Evolutionary conservation across 805 yeast genomes (phyloP), one percentile per base, ranked within the genome.

Genomic region (Myxozyma monticola): DNA sequence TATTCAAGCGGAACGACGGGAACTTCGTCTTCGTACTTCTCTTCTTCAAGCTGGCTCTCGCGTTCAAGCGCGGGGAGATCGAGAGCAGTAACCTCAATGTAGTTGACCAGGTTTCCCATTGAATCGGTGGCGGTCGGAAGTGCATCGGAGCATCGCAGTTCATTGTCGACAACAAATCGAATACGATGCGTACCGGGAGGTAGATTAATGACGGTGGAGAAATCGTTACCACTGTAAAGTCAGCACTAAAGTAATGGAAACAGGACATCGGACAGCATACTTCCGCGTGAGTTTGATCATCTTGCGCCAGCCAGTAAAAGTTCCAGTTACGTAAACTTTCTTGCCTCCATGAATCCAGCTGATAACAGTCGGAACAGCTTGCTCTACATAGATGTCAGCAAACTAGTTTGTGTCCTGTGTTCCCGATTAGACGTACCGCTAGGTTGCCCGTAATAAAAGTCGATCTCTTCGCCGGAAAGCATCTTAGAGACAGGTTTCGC

Each of bases 111-210:
- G 65, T 90, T 90, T 41, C 98, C 98, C 83, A 89, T 85, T 56
- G 90, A 95, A 69, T 91, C 97, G 0, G 98, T 90, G 4, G 98
- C 98, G 1, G 96, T 89, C n/a, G 96, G 96, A 60, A 90, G 76
- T 59, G 77, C 82, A 67, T 89, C 95, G 33, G 93, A 83, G 65
- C 88, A 88, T 55, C 96, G 73, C 60, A 90, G 79, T 66, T 91
- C 97, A 68, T 90, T 89, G 64, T 90, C 97, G 37, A 90, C 93
- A 50, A 91, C 95, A 65, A 90, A 90, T 63, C 96, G 80, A 69
- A 91, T 87, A 57, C 96, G 75, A 68, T 90, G 97, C 0, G 96
- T 90, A 8, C 97, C 97, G 4, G 85, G 82, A 0, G 96, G 96
- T 40, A 88, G 70, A 35, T 87, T 86, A 42, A 88, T 72, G 44